Evolutionary conservation across 192 early-diverging fungal genomes (phyloP).

Genomic region (Mortierella claussenii): DNA sequence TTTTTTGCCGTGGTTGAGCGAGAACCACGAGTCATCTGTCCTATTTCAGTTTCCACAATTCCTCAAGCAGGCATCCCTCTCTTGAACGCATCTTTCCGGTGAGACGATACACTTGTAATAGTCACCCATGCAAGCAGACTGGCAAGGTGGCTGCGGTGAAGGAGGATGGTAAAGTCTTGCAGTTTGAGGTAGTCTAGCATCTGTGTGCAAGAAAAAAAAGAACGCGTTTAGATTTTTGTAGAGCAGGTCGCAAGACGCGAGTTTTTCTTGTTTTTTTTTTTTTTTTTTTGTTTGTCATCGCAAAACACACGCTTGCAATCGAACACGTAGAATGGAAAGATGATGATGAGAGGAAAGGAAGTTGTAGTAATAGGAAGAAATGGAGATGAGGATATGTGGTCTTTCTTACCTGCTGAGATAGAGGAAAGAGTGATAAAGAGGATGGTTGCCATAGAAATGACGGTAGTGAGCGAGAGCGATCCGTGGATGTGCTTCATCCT

Average conservation of each 20-base stretch:
- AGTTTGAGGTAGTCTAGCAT: not conserved
- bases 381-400: not conserved
- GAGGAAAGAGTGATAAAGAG: not conserved
- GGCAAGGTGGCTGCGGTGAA: conserved; percentile 18
- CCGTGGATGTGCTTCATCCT: conserved; percentile 4
- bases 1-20: too few relatives aligned
- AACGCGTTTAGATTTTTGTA: not conserved
- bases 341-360: not conserved
- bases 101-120: conserved; percentile 38
- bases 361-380: not conserved
- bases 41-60: not conserved
- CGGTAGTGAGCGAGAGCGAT: not conserved
- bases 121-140: conserved; percentile 27
- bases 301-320: too few relatives aligned
- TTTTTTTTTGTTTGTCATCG: not conserved
- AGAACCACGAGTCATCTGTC: too few relatives aligned
- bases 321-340: too few relatives aligned
- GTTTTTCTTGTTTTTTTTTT: not conserved
- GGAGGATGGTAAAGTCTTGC: not conserved
- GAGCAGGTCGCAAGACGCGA: not conserved
- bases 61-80: conserved; percentile 3
- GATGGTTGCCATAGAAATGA: not conserved
- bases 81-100: not conserved
- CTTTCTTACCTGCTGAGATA: conserved; percentile 8
- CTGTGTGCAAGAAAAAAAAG: not conserved